A percentile compares a stretch with the other conserved stretches of the same genome.
These are phyloP conservation scores for Nelumbo lutea DNA, from an alignment of 164 flowering plant species.

Conservation along the genomic window DNA sequence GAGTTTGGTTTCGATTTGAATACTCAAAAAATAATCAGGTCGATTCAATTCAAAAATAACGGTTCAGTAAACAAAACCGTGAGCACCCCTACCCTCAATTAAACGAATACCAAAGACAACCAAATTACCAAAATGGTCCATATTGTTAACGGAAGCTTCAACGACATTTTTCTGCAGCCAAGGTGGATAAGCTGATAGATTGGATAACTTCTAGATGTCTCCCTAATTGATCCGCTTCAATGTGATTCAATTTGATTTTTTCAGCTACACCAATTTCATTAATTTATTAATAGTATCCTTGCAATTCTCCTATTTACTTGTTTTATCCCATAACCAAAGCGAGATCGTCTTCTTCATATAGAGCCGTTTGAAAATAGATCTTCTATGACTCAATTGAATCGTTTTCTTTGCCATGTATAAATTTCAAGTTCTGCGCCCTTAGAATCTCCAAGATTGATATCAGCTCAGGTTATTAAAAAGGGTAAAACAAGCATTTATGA, in stretches of 20 bases:
- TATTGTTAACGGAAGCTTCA: slow-evolving; percentile 25
- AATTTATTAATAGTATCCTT: slow-evolving; percentile 36
- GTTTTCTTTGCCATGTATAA: too few species aligned
- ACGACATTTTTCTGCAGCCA: slow-evolving; percentile 29
- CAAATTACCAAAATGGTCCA: slow-evolving; percentile 1
- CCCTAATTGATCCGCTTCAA: slow-evolving; percentile 41
- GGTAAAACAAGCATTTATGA: too few species aligned
- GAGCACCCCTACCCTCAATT: slow-evolving; percentile 13
- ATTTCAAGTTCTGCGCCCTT: too few species aligned
- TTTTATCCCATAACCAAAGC: slow-evolving; percentile 37
- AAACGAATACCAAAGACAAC: slow-evolving; percentile 13
- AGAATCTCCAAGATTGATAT: too few species aligned
- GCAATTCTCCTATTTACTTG: slow-evolving; percentile 34
- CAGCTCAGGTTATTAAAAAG: too few species aligned
- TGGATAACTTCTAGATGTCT: slow-evolving; percentile 27
- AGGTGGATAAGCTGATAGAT: slow-evolving; percentile 24
- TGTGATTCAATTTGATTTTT: slow-evolving; percentile 29
- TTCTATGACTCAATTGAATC: too few species aligned
- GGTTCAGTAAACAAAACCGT: too few species aligned
- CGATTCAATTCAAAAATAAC: too few species aligned
- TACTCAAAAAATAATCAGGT: too few species aligned
- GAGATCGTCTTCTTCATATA: too few species aligned
- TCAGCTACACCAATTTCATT: slow-evolving; percentile 32
- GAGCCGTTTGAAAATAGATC: too few species aligned
- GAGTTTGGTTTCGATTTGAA: too few species aligned